Evolutionary conservation across 805 yeast genomes (phyloP).

Genomic region (Saturnispora galanensis): DNA sequence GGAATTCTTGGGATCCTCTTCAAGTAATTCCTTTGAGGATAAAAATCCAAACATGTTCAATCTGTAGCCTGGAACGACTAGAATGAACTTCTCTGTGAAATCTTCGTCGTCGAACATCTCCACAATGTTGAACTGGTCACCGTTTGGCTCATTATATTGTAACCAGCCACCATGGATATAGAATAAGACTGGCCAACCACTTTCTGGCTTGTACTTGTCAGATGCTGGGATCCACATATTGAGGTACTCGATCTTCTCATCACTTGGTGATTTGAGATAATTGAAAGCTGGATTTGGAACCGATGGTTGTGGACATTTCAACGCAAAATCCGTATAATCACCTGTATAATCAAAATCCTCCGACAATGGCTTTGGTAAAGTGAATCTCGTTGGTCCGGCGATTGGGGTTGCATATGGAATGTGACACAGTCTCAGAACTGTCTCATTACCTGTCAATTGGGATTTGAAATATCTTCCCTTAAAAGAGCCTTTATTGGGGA

Average conservation of each 20-base stretch:
- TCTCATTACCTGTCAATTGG: constrained; percentile 12
- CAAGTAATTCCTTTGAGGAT: constrained; percentile 29
- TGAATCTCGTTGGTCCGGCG: constrained; percentile 26
- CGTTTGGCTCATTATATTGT: constrained; percentile 27
- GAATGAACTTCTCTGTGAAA: constrained; percentile 26
- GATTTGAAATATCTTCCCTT: constrained; percentile 21
- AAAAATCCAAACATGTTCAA: constrained; percentile 31
- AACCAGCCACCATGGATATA: constrained; percentile 38
- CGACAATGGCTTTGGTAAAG: constrained; percentile 23
- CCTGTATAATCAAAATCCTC: constrained; percentile 30
- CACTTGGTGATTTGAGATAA: constrained; percentile 21
- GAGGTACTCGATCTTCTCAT: constrained; percentile 27
- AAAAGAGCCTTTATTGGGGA: constrained; percentile 22
- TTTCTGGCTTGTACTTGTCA: constrained; percentile 24
- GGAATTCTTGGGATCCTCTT: constrained; percentile 21
- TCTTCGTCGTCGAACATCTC: constrained; percentile 22
- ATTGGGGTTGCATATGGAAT: constrained; percentile 30
- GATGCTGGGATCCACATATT: constrained; percentile 33
- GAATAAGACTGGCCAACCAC: constrained; percentile 34
- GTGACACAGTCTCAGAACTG: constrained; percentile 22
- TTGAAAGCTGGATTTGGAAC: constrained; percentile 21
- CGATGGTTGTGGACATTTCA: constrained; percentile 31
- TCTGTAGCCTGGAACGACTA: constrained; percentile 32
- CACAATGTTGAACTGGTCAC: constrained; percentile 17
- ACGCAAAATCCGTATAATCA: constrained; percentile 27